Evolutionary conservation across 805 yeast species (phyloP).

Genomic region (Schwanniomyces polymorphus): DNA sequence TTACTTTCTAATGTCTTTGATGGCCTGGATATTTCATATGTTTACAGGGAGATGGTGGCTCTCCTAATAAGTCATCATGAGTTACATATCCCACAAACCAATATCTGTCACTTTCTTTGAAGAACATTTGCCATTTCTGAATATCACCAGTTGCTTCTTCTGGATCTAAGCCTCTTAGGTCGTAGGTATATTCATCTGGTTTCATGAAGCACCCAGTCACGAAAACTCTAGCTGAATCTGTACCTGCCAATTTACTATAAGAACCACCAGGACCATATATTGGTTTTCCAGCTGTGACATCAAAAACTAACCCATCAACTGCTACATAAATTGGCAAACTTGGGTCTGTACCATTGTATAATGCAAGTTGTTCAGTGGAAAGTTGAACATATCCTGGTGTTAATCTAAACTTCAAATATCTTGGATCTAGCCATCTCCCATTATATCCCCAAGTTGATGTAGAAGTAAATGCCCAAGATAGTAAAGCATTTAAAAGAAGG

Average conservation of each 20-base stretch:
- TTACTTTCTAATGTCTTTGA: neutral
- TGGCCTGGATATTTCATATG: slow-evolving; percentile 24
- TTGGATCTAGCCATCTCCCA: slow-evolving; percentile 47
- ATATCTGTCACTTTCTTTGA: slow-evolving; percentile 44
- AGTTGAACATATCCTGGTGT: slow-evolving; percentile 22
- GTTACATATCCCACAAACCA: slow-evolving; percentile 63
- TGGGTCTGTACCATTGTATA: slow-evolving; percentile 51
- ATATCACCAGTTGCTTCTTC: slow-evolving; percentile 41
- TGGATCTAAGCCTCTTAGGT: slow-evolving; percentile 58
- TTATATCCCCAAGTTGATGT: slow-evolving; percentile 61
- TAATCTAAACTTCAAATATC: slow-evolving; percentile 34
- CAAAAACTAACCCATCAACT: slow-evolving; percentile 61
- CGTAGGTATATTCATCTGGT: slow-evolving; percentile 59
- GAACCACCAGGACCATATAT: slow-evolving; percentile 62
- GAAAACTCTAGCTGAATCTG: slow-evolving; percentile 67
- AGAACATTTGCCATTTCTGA: slow-evolving; percentile 54
- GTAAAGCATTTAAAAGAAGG: slow-evolving; percentile 43
- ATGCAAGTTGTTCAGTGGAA: slow-evolving; percentile 46
- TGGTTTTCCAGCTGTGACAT: slow-evolving; percentile 51
- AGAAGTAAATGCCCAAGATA: slow-evolving; percentile 61
- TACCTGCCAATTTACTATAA: slow-evolving; percentile 59
- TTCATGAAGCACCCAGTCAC: slow-evolving; percentile 67
- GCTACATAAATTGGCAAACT: slow-evolving; percentile 57
- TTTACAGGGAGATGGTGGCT: slow-evolving; percentile 52
- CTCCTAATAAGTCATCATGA: slow-evolving; percentile 45